Conservation (phyloP, 495 filamentous ascomycete genomes). For the Thermothielavioides terrestris region DNA sequence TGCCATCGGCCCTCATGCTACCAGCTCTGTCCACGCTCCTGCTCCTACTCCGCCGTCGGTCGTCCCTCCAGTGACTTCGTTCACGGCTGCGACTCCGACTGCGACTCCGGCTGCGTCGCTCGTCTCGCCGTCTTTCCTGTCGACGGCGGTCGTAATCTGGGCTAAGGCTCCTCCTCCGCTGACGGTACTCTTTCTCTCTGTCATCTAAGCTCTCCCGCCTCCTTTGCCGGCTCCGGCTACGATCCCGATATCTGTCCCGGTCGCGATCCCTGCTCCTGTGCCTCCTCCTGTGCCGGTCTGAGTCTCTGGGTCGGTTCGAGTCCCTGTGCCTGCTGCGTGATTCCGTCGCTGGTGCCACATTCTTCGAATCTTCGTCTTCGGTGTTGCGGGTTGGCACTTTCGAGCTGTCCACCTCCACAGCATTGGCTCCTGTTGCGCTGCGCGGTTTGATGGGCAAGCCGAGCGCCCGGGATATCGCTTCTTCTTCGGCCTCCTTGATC, state of each 20-base stretch:
- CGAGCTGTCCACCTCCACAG: constrained; percentile 29
- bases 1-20: constrained; percentile 5
- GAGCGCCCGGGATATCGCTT: constrained; percentile 73
- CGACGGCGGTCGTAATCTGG: constrained; percentile 13
- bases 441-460: constrained; percentile 61
- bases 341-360: constrained; percentile 13
- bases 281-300: constrained; percentile 15
- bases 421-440: constrained; percentile 42
- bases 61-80: background rate
- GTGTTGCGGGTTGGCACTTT: constrained; percentile 15
- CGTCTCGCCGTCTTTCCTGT: constrained; percentile 8
- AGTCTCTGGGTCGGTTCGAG: constrained; percentile 29
- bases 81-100: constrained; percentile 8
- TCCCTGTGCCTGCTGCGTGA: constrained; percentile 22
- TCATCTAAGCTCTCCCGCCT: constrained; percentile 11
- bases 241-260: constrained; percentile 20
- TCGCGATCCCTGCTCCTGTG: constrained; percentile 14
- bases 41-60: constrained; percentile 22
- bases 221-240: constrained; percentile 33
- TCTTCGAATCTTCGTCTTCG: constrained; percentile 4
- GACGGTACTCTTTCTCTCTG: constrained; percentile 1
- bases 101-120: constrained; percentile 7
- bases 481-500: constrained; percentile 89
- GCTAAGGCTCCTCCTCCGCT: constrained; percentile 24
- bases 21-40: constrained; percentile 14